Base-by-base conservation (phyloP, 257 asterid genomes). In the Solanum virginianum region DNA sequence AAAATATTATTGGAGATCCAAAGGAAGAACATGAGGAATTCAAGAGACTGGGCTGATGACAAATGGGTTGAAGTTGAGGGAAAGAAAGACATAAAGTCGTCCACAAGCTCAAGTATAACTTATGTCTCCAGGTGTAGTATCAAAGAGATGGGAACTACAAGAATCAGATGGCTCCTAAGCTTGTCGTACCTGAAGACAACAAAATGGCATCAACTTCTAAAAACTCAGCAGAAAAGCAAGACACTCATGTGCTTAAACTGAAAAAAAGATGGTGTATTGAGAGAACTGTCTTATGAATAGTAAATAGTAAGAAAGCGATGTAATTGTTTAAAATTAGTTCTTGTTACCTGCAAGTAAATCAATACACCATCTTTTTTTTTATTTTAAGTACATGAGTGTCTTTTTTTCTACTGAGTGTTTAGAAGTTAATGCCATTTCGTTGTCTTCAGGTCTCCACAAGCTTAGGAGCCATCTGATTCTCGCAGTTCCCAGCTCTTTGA, bases 21-120 rank as follows among this genome's bases (percentile, higher is more conserved):
- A 3, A 32, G 3, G 36, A 32, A 32, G 36, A 32, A 32, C 36
- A 32, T 3, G 36, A 32, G 36, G 36, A 32, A 0, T 32, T 32
- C 0, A 32, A 32, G 3, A 29, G 36, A 32, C 4, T 32, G 36
- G 36, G 36, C 3, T 32, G 36, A 32, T 32, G 36, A 32, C 36
- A 32, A 32, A 32, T 32, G 4, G 36, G 36, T 32, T 32, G 36
- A 32, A 32, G 36, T 32, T 32, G 36, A 32, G 36, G 4, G 36
- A 32, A 32, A 32, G 36, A 32, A 32, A 32, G 36, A 32, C 0
- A 32, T 32, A 32, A 86, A 86, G 29, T 86, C 92, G 36, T 77
- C 86, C 45, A 47, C 93, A 71, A 71, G 55, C 80, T 20, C 12
- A 17, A 43, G 56, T 71, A 43, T 3, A 71, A 41, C 56, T 71